Percentiles rank a stretch among this genome's conserved stretches.
Evolutionary conservation across 768 basidiomycete genomes (phyloP).

Genomic region (Lactarius psammicola): DNA sequence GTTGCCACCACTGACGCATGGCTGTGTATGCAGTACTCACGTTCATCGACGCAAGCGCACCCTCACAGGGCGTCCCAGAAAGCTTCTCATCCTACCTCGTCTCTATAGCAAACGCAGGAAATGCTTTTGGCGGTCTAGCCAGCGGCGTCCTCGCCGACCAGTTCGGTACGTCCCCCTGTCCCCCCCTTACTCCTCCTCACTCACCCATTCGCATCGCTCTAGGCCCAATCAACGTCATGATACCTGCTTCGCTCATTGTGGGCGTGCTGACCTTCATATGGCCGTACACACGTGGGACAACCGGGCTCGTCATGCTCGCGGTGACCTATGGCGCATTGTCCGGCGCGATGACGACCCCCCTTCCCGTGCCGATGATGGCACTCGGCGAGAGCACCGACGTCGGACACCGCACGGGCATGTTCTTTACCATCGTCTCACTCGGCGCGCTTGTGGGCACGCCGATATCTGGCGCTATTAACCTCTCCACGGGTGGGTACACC

Average conservation of each 20-base stretch:
- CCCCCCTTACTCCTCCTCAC: neutral
- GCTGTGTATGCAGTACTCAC: slow-evolving; percentile 63
- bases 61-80: slow-evolving; percentile 45
- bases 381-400: slow-evolving; percentile 61
- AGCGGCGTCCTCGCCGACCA: slow-evolving; percentile 56
- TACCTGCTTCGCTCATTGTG: slow-evolving; percentile 55
- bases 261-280: slow-evolving; percentile 64
- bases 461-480: slow-evolving; percentile 67
- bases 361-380: slow-evolving; percentile 55
- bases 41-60: slow-evolving; percentile 61
- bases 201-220: neutral
- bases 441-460: slow-evolving; percentile 70
- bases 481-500: slow-evolving; percentile 50
- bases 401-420: slow-evolving; percentile 64
- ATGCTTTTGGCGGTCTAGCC: slow-evolving; percentile 57
- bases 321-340: slow-evolving; percentile 65
- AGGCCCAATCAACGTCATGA: slow-evolving; percentile 71
- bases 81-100: slow-evolving; percentile 63
- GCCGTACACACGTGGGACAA: slow-evolving; percentile 56
- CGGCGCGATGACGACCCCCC: slow-evolving; percentile 58
- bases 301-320: slow-evolving; percentile 50
- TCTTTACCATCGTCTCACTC: slow-evolving; percentile 55
- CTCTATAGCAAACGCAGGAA: slow-evolving; percentile 65
- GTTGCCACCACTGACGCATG: neutral
- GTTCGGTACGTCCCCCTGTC: slow-evolving; percentile 41